Evolutionary conservation across 305 asterid species (phyloP).

Genomic region (Fraxinus greggii): DNA sequence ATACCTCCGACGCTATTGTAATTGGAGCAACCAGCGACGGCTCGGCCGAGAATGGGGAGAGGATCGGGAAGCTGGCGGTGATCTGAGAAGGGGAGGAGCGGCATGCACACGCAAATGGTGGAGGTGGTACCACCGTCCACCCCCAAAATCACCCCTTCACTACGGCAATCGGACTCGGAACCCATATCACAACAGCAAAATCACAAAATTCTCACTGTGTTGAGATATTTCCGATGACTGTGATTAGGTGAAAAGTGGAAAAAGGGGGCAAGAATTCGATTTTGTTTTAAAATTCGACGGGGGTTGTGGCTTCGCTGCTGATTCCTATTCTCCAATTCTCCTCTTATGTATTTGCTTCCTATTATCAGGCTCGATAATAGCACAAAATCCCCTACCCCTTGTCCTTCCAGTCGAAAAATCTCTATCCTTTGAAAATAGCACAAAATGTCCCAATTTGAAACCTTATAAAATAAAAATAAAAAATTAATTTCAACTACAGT

Average conservation of each 20-base stretch:
- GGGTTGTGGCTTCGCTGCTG: background rate
- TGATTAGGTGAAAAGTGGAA: background rate
- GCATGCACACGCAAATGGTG: slow-evolving; percentile 83
- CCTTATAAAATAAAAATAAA: no score
- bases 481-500: no score
- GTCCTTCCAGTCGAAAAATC: no score
- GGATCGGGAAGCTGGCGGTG: slow-evolving; percentile 60
- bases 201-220: background rate
- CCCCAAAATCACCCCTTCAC: slow-evolving; percentile 64
- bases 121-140: slow-evolving; percentile 94
- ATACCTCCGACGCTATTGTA: slow-evolving; percentile 97
- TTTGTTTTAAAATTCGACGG: background rate
- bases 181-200: slow-evolving; percentile 36
- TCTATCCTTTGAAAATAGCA: no score
- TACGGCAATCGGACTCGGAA: slow-evolving; percentile 31
- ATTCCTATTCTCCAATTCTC: background rate
- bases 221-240: background rate
- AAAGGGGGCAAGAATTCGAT: background rate
- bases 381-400: no score
- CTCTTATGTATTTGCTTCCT: no score
- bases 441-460: no score
- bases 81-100: slow-evolving; percentile 51
- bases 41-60: slow-evolving; percentile 67
- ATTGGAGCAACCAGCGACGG: slow-evolving; percentile 84
- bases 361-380: no score